Percentiles rank a stretch among this genome's conserved stretches.
phyloP scores from a whole-genome alignment of 2,329 filamentous ascomycete species.

The Verticillium tricorpus region DNA sequence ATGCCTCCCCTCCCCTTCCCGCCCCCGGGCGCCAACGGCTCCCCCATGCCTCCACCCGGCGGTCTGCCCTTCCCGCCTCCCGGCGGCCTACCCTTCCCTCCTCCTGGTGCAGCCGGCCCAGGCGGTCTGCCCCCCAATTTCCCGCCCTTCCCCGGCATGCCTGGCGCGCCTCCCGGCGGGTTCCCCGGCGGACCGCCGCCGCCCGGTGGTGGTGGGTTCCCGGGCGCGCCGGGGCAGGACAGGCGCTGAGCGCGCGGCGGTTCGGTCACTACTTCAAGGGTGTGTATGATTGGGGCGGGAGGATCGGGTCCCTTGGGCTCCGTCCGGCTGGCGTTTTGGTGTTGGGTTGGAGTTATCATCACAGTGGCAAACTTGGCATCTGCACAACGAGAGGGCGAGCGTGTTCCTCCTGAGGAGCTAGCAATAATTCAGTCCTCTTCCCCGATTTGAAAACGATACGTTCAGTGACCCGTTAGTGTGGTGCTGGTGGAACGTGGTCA shows the following conservation, averaged over 20 bases:
- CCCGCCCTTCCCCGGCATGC: slow-evolving; percentile 39
- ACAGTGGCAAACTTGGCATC: not conserved
- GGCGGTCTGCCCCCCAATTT: slow-evolving; percentile 44
- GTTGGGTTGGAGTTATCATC: not conserved
- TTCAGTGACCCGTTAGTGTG: no score
- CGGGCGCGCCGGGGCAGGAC: slow-evolving; percentile 33
- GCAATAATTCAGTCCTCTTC: not conserved
- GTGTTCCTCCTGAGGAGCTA: not conserved
- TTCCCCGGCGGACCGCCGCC: slow-evolving; percentile 34
- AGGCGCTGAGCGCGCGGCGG: slow-evolving; percentile 25
- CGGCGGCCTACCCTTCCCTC: slow-evolving; percentile 19
- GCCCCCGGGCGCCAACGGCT: slow-evolving; percentile 31
- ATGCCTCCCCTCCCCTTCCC: slow-evolving; percentile 41
- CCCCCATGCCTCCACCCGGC: slow-evolving; percentile 30
- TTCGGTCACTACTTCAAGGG: not conserved
- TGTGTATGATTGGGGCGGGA: not conserved
- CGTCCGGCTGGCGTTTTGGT: not conserved
- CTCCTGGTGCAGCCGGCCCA: slow-evolving; percentile 12
- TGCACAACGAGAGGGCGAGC: not conserved
- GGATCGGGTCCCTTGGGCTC: not conserved
- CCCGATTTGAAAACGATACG: not conserved
- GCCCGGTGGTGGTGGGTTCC: slow-evolving; percentile 24
- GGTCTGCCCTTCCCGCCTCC: slow-evolving; percentile 40
- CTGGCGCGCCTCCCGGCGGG: slow-evolving; percentile 16
- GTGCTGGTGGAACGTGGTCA: no score